phyloP scores from a whole-genome alignment of 75 land plant genomes.

The Pinus tabuliformis region DNA sequence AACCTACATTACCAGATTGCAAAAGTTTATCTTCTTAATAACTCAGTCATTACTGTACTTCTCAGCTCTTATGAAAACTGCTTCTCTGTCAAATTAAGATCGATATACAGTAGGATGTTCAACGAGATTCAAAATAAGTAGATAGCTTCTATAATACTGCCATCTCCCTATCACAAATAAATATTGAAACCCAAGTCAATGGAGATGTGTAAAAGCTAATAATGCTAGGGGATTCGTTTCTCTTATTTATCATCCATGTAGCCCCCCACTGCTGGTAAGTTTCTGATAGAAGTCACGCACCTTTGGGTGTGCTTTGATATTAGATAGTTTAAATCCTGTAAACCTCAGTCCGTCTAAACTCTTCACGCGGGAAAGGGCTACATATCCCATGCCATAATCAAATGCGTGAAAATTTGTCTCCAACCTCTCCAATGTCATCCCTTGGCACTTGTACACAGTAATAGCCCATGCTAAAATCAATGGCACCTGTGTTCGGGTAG shows the following conservation, averaged over 20 bases:
- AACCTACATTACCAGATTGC: not conserved
- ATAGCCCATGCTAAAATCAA: slow-evolving; percentile 76
- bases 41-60: not conserved
- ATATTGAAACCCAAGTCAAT: not conserved
- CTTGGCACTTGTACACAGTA: slow-evolving; percentile 85
- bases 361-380: slow-evolving; percentile 72
- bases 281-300: slow-evolving; percentile 57
- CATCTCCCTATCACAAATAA: not conserved
- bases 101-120: not conserved
- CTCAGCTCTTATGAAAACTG: no score
- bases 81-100: not conserved
- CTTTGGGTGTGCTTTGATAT: slow-evolving; percentile 58
- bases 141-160: not conserved
- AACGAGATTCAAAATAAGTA: not conserved
- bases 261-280: slow-evolving; percentile 6
- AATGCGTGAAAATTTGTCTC: slow-evolving; percentile 68
- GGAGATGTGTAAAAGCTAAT: not conserved
- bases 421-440: slow-evolving; percentile 66
- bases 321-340: slow-evolving; percentile 50
- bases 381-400: slow-evolving; percentile 81
- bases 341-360: slow-evolving; percentile 58
- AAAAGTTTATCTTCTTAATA: not conserved
- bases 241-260: not conserved
- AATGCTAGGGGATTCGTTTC: not conserved
- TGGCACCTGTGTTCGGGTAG: slow-evolving; percentile 62